Evolutionary conservation across 129 eudicot genomes (phyloP).

Genomic region (Flaveria trinervia): DNA sequence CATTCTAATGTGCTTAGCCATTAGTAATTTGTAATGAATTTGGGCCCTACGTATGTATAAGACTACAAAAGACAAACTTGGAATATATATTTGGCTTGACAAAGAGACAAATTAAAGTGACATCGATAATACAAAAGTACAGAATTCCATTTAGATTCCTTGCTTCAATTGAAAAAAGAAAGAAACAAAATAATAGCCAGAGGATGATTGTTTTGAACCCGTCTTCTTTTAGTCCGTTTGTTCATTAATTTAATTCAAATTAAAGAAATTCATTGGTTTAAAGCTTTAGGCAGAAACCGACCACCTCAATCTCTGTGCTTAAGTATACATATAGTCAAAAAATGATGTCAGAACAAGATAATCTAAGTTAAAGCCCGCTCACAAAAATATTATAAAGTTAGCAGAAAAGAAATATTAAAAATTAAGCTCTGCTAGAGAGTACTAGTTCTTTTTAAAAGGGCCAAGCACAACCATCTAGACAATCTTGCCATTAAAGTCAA

Average conservation of each 20-base stretch:
- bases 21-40: slow-evolving; percentile 14
- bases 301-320: slow-evolving; percentile 20
- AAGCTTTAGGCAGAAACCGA: slow-evolving; percentile 2
- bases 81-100: slow-evolving; percentile 7
- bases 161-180: slow-evolving; percentile 21
- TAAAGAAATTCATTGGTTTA: background rate
- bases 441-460: background rate
- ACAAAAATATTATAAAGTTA: slow-evolving; percentile 18
- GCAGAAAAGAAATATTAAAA: slow-evolving; percentile 3
- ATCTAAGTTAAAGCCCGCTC: slow-evolving; percentile 21
- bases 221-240: background rate
- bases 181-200: slow-evolving; percentile 20
- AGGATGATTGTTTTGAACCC: slow-evolving; percentile 10
- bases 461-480: slow-evolving; percentile 17
- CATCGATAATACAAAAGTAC: slow-evolving; percentile 14
- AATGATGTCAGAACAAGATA: slow-evolving; percentile 34
- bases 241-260: background rate
- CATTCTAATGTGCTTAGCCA: slow-evolving; percentile 29
- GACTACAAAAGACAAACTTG: slow-evolving; percentile 21
- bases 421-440: background rate
- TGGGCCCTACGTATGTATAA: slow-evolving; percentile 9
- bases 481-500: slow-evolving; percentile 28
- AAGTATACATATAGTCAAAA: slow-evolving; percentile 22
- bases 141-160: slow-evolving; percentile 15
- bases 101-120: slow-evolving; percentile 21